Evolutionary conservation across 805 yeast species (phyloP).

Genomic region (Yarrowia yakushimensis): DNA sequence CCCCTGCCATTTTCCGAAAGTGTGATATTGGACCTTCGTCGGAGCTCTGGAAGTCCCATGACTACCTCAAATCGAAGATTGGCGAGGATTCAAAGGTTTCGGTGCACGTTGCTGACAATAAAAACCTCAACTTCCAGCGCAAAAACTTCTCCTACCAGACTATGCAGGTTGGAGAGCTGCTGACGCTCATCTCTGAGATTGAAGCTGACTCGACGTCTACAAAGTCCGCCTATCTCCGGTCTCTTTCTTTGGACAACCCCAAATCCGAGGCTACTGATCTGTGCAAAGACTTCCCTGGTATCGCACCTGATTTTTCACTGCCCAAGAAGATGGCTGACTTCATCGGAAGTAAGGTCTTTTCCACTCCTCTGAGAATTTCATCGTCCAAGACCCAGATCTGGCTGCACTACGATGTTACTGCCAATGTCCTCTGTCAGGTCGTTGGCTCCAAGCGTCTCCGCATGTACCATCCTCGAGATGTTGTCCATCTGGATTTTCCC

Average conservation of each 20-base stretch:
- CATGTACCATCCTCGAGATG: conserved; percentile 40
- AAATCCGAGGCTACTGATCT: conserved; percentile 36
- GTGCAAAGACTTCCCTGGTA: conserved; percentile 35
- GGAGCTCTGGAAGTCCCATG: conserved; percentile 35
- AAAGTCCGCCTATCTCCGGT: conserved; percentile 32
- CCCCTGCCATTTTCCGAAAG: conserved; percentile 34
- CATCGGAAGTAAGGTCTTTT: conserved; percentile 33
- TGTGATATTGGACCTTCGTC: conserved; percentile 35
- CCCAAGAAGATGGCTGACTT: conserved; percentile 30
- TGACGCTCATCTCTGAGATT: conserved; percentile 31
- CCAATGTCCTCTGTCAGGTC: conserved; percentile 40
- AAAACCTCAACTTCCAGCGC: conserved; percentile 35
- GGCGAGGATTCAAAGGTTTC: conserved; percentile 34
- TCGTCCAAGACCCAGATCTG: conserved; percentile 38
- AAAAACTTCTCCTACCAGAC: conserved; percentile 38
- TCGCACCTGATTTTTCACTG: conserved; percentile 36
- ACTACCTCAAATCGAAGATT: conserved; percentile 34
- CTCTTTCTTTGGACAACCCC: conserved; percentile 36
- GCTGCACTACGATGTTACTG: conserved; percentile 42
- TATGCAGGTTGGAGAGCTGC: conserved; percentile 35
- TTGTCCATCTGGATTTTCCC: conserved; percentile 35
- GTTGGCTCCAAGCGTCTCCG: conserved; percentile 38
- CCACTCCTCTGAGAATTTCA: conserved; percentile 39
- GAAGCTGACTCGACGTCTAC: not conserved
- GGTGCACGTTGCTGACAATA: conserved; percentile 34